Base-by-base conservation (phyloP, 179 eudicot species). In the Dionaea muscipula region DNA sequence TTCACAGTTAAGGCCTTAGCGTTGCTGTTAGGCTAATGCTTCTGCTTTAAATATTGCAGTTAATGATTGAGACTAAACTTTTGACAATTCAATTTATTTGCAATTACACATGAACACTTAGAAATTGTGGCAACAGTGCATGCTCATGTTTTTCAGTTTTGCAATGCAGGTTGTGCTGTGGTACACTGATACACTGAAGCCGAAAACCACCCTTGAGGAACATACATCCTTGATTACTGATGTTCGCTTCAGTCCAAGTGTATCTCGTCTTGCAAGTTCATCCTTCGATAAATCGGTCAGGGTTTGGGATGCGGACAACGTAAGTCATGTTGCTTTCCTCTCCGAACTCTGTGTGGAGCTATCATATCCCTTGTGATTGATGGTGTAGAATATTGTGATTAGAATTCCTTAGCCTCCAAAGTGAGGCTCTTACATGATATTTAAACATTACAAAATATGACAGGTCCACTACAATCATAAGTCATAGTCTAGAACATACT, bases 271-370 rank as follows among this genome's bases (percentile, higher is more conserved):
- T 47, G 94, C 94, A 60, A 84, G 87, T 41, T 84, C 84, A 10
- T 84, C 94, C 39, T 84, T 76, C 68, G 94, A 84, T 64, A 84
- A 78, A 69, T 74, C 87, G 61, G 94, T 84, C 59, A 63, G 94
- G 59, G 87, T 84, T 55, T 84, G 94, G 94, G 94, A 84, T 60
- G 82, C 77, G 15, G 94, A 84, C 43, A 83, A 75, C 69, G 91
- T 83, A 28, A 63, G 83, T 72, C 2, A 10, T 16, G 15, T 21
- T 16, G 24, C 25, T 44, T 21, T 40, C 57, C 23, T n/a, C n/a
- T n/a, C n/a, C n/a, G n/a, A n/a, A n/a, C n/a, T n/a, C n/a, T n/a
- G n/a, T n/a, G n/a, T n/a, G n/a, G n/a, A n/a, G n/a, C n/a, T n/a
- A n/a, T n/a, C n/a, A n/a, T n/a, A n/a, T n/a, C n/a, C n/a, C n/a